Evolutionary conservation across 2,329 filamentous ascomycete genomes (phyloP).

Genomic region (Hymenotorrendiella dingleyae): DNA sequence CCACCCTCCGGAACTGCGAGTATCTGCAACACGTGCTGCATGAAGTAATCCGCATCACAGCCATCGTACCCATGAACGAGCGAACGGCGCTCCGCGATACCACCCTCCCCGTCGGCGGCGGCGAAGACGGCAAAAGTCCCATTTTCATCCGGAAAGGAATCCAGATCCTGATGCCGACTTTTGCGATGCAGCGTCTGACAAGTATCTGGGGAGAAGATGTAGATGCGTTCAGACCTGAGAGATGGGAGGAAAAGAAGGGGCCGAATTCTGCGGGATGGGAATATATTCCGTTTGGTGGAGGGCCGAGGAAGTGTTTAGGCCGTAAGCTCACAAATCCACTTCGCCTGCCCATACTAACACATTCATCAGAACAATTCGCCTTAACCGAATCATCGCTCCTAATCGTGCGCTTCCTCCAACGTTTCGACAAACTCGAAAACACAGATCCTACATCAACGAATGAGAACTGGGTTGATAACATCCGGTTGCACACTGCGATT

Average conservation of each 20-base stretch:
- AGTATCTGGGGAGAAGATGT: conserved; percentile 17
- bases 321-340: too few species aligned
- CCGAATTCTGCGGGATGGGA: conserved; percentile 3
- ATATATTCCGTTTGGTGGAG: conserved; percentile 9
- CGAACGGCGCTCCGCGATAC: conserved; percentile 36
- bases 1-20: conserved; percentile 25
- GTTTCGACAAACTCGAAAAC: conserved; percentile 22
- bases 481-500: conserved; percentile 17
- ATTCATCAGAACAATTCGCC: conserved; percentile 28
- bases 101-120: conserved; percentile 27
- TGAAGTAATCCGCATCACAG: conserved; percentile 26
- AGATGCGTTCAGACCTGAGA: conserved; percentile 6
- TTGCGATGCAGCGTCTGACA: conserved; percentile 32
- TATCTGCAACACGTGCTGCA: conserved; percentile 53
- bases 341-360: too few species aligned
- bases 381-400: conserved; percentile 27
- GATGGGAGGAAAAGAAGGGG: conserved; percentile 5
- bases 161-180: conserved; percentile 5
- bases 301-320: conserved; percentile 41
- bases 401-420: conserved; percentile 26
- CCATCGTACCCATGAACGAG: conserved; percentile 31
- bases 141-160: conserved; percentile 22
- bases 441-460: conserved; percentile 4
- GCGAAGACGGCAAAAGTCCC: conserved; percentile 20
- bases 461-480: conserved; percentile 9